Base-by-base conservation (phyloP, 495 filamentous ascomycete species). In the Parathielavia hyrcaniae region DNA sequence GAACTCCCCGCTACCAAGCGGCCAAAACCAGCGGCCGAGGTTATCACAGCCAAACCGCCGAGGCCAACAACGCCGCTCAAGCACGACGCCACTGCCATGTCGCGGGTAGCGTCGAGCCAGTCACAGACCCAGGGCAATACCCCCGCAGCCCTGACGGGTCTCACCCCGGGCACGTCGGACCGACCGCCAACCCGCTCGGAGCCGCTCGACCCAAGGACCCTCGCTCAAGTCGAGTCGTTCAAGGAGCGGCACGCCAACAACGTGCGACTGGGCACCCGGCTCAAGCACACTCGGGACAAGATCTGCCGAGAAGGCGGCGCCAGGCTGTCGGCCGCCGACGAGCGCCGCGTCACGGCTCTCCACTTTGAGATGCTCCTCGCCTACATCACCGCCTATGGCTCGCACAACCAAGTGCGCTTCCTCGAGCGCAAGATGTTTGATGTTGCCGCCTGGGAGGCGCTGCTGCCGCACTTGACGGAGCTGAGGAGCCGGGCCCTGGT, bases 201-300 rank as follows among this genome's bases (percentile, higher is more conserved):
- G 19, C 58, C 60, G n/a, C 50, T 60, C n/a, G 58, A 64, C 16
- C 56, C 59, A 26, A 48, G 44, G 5, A 40, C 32, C 4, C 55
- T 32, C 10, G 51, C 55, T 34, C 55, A 67, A 57, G 54, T 53
- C 54, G 67, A 71, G 32, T 36, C 47, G 11, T 61, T 64, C 17
- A 47, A 58, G 45, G 50, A 68, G 11, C 59, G 58, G 46, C 53
- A 64, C 54, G 50, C 59, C 40, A 61, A 64, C 23, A 73, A 65
- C 58, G 61, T 61, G 13, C 57, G 57, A 17, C 55, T 77, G 8
- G 77, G 71, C 14, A 68, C 61, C 30, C 70, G 68, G 51, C 64
- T 79, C 35, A 79, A 79, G 65, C 75, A 78, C 55, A 61, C 73
- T 35, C 70, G 75, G 36, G 77, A 79, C 52, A 70, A 57, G 22